phyloP scores from a whole-genome alignment of 2,329 filamentous ascomycete species.

The Eurotiales sp. region DNA sequence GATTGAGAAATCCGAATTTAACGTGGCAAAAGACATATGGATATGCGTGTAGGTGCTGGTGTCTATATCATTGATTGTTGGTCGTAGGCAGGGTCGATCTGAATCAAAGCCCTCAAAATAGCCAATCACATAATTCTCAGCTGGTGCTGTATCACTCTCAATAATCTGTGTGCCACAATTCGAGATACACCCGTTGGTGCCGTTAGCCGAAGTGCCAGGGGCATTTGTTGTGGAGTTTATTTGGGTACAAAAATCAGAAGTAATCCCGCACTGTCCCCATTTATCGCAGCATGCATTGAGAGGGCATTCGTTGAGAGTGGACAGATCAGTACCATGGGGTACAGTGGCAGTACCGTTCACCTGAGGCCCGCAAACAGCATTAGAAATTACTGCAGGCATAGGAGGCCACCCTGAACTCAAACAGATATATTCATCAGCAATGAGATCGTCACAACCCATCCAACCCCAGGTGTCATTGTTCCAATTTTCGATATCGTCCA shows the following conservation, averaged over 20 bases:
- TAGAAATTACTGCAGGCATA: neutral
- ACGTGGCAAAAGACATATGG: slow-evolving; percentile 2
- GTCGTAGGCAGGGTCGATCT: neutral
- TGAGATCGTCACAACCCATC: neutral
- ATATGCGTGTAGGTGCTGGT: neutral
- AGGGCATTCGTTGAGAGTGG: neutral
- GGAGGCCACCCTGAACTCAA: neutral
- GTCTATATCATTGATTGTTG: neutral
- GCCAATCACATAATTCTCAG: neutral
- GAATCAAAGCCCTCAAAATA: neutral
- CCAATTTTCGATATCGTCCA: neutral
- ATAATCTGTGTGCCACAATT: slow-evolving; percentile 6
- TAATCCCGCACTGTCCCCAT: slow-evolving; percentile 4
- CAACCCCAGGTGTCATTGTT: slow-evolving; percentile 2
- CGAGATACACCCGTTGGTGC: neutral
- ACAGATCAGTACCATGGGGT: neutral
- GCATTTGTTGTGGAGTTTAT: neutral
- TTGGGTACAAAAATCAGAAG: neutral
- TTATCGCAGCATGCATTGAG: slow-evolving; percentile 5
- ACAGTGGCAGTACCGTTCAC: neutral
- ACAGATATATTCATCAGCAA: neutral
- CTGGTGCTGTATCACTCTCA: neutral
- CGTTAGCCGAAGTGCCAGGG: neutral
- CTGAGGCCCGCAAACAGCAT: neutral
- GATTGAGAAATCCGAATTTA: neutral